A percentile compares a stretch with the other conserved stretches of the same genome.
These are phyloP conservation scores for Solanum hybrid DNA, from an alignment of 305 asterid species.

Conservation along the genomic window DNA sequence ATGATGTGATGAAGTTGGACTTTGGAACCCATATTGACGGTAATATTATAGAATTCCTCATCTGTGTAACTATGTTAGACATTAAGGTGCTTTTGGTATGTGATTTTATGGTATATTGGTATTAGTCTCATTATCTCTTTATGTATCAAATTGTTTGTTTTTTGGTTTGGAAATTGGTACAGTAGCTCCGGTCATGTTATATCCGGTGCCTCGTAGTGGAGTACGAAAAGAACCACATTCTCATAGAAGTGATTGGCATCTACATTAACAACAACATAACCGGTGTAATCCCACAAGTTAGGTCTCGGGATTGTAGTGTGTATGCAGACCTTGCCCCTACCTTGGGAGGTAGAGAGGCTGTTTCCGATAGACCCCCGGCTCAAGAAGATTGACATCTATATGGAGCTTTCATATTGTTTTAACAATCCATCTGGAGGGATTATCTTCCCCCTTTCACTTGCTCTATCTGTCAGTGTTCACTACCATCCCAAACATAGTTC, in stretches of 20 bases:
- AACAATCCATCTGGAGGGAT: not conserved
- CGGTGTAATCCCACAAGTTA: not conserved
- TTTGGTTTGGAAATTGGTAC: not conserved
- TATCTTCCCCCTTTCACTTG: not conserved
- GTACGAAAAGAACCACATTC: not conserved
- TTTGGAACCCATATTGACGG: conserved; percentile 96
- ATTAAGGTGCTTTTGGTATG: not conserved
- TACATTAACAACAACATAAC: not conserved
- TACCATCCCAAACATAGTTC: not conserved
- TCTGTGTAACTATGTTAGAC: not conserved
- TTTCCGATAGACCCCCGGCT: not conserved
- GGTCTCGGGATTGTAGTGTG: not conserved
- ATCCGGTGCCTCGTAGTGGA: not conserved
- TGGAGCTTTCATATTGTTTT: not conserved
- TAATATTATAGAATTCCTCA: conserved; percentile 15
- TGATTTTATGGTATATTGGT: not conserved
- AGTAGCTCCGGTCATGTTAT: not conserved
- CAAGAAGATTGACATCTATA: not conserved
- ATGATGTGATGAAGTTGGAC: conserved; percentile 96
- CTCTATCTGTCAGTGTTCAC: not conserved
- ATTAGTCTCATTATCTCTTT: not conserved
- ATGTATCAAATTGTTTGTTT: not conserved
- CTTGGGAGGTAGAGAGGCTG: not conserved
- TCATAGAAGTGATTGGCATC: not conserved
- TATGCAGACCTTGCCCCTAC: not conserved